Base-by-base conservation (phyloP, 2,329 filamentous ascomycete genomes). In the Colletotrichum paranaense region DNA sequence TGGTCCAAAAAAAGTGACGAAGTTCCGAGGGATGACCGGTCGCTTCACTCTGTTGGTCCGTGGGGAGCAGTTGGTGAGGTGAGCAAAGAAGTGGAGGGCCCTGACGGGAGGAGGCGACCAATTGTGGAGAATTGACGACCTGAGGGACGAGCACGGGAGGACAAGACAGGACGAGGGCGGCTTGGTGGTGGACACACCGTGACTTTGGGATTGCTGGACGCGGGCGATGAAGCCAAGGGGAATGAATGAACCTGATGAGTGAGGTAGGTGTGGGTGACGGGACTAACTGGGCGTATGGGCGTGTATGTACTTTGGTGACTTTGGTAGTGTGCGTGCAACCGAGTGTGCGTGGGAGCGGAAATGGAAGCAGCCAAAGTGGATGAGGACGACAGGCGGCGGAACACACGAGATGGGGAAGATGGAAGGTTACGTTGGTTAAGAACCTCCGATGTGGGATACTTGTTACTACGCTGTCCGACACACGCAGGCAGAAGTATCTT, bases 1-100 rank as follows among this genome's bases (percentile, higher is more conserved):
- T 63, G 67, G 66, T 73, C 32, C 14, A 42, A 68, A 71, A 68
- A 62, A 71, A 71, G 71, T 66, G 71, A 73, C 67, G 67, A 73
- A 52, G 71, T 71, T 71, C 71, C 71, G 71, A 73, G 71, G 71
- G 71, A 73, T 73, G 62, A 46, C 67, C 60, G 35, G 58, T 28
- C 42, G 66, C 53, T 72, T 42, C 35, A 55, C 60, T 70, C 24
- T 65, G 16, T 42, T 69, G 24, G 70, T 73, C 70, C 59, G 70
- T 70, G 67, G 67, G 59, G 49, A 46, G 62, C 53, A 38, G 62
- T 49, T 52, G 60, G 42, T 63, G 60, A 63, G 60, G 59, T 62
- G 28, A 55, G 46, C 32, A 38, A 26, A 59, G 59, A 38, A 59
- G 59, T 22, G 70, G 67, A 62, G 70, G 66, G 59, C 35, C 59